Base-by-base conservation (phyloP, 2,329 filamentous ascomycete species). In the Xylariaceae sp. region DNA sequence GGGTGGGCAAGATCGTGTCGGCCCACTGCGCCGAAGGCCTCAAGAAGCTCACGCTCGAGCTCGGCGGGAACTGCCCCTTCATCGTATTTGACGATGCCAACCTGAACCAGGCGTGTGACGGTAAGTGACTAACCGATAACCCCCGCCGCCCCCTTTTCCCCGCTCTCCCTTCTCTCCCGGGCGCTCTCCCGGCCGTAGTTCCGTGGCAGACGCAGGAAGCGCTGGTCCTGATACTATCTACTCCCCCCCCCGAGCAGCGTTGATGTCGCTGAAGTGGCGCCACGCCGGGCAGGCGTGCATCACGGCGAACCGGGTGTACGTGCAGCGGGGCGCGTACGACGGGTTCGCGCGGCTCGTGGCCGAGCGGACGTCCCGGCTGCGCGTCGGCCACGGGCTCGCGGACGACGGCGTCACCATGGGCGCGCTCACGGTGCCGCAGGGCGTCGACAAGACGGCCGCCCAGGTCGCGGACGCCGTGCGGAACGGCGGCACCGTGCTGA, bases 41-140 rank as follows among this genome's bases (percentile, higher is more conserved):
- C 35, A 86, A 86, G 61, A 81, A 80, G 3, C 67, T 76, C 13
- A 63, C 83, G 2, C 71, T 86, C 53, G 82, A 87, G 55, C 65
- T 86, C 0, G 82, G 82, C 1, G 82, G 81, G 10, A 86, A 86
- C 55, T 77, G 78, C 5, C 74, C 72, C 2, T 73, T 78, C 3
- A 69, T 86, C 33, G 71, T 85, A 3, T 69, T 81, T 38, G 75
- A 80, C 32, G 80, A 85, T 49, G 80, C 80, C 15, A 70, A 83
- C 44, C 44, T 85, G 29, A 65, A 79, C 16, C 70, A 70, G 30
- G 77, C 80, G 2, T 73, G 76, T 1, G 58, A 60, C 15, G 66
- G 67, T 53, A 24, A 39, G 43, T 24, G 10, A 6, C 3, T n/a
- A n/a, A n/a, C n/a, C n/a, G n/a, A n/a, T n/a, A n/a, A n/a, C n/a